These are phyloP conservation scores for Priceomyces medius DNA, from an alignment of 805 yeast genomes.

Conservation along the genomic window DNA sequence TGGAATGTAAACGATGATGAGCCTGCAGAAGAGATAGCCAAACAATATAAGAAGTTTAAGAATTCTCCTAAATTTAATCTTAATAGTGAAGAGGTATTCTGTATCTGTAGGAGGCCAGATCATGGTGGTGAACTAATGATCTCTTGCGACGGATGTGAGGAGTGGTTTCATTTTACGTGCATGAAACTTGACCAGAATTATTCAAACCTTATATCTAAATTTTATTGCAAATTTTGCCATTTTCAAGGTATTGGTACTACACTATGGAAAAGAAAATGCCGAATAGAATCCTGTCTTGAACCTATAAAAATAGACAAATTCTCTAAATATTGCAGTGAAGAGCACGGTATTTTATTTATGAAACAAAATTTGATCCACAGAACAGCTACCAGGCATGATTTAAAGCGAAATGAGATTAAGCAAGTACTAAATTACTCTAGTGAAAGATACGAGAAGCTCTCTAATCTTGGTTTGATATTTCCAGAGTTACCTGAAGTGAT, in stretches of 20 bases:
- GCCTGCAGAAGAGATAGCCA: constrained; percentile 30
- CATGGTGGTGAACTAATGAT: constrained; percentile 78
- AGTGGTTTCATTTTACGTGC: constrained; percentile 89
- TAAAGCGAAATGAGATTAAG: constrained; percentile 21
- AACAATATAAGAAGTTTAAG: constrained; percentile 36
- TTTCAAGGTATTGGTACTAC: constrained; percentile 52
- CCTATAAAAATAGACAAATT: constrained; percentile 45
- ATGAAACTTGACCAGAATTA: constrained; percentile 54
- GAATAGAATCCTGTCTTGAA: constrained; percentile 53
- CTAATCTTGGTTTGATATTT: constrained; percentile 31
- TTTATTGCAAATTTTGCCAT: constrained; percentile 73
- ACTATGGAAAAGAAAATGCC: constrained; percentile 75
- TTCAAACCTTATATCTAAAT: constrained; percentile 58
- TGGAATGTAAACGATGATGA: constrained; percentile 19
- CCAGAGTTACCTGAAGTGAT: constrained; percentile 43
- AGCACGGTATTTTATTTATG: constrained; percentile 61
- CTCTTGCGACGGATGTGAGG: constrained; percentile 94
- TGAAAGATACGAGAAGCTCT: constrained; percentile 19
- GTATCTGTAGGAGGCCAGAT: constrained; percentile 78
- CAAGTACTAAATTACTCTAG: constrained; percentile 22
- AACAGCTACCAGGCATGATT: constrained; percentile 11
- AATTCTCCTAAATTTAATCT: constrained; percentile 41
- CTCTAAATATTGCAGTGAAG: constrained; percentile 73
- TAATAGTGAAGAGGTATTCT: constrained; percentile 64
- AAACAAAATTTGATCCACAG: constrained; percentile 20